Conservation (phyloP, 768 basidiomycete species). For the Pisolithus marmoratus region DNA sequence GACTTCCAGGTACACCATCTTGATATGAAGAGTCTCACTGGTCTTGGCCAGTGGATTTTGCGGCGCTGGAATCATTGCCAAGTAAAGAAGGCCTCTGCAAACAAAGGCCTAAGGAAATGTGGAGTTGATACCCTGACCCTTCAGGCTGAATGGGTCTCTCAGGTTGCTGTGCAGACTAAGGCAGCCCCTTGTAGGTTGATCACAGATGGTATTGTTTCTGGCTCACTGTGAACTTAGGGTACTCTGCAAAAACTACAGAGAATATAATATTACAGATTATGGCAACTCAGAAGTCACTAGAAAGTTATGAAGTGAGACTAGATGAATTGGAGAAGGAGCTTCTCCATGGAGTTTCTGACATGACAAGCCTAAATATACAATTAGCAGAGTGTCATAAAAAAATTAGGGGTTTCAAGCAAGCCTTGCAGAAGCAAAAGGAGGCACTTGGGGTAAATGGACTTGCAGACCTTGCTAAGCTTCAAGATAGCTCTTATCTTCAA, state of each 20-base stretch:
- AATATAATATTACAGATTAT: neutral
- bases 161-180: no score
- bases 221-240: neutral
- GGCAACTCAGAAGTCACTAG: neutral
- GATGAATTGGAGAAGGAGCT: conserved; percentile 3
- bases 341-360: neutral
- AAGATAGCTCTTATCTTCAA: conserved; percentile 9
- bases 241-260: neutral
- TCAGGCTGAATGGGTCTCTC: no score
- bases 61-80: no score
- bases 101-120: no score
- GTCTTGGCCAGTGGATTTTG: no score
- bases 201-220: neutral
- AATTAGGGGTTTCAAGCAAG: neutral
- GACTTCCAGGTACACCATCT: conserved; percentile 20
- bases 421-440: neutral
- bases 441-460: no score
- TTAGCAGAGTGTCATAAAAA: neutral
- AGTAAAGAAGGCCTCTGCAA: no score
- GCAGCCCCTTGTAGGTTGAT: no score
- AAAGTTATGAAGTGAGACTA: neutral
- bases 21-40: conserved; percentile 5
- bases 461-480: neutral
- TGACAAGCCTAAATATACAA: neutral
- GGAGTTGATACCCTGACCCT: no score